Percentiles rank a stretch among this genome's conserved stretches.
Conservation (phyloP, 2,329 filamentous ascomycete species). For the Aspergillaceae sp. region DNA sequence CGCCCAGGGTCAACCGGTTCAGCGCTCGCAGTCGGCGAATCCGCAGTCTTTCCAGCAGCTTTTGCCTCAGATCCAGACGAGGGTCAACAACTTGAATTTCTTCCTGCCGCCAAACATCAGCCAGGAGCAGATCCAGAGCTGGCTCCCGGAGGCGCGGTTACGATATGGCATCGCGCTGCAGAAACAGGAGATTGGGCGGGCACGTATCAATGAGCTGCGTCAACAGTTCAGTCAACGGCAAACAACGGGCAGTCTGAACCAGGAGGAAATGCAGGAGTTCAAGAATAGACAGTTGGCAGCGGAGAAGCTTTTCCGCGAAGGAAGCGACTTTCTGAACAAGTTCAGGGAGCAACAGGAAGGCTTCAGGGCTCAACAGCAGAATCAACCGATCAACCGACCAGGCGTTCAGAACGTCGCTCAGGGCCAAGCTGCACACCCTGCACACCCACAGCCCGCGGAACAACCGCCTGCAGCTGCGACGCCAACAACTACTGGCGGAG, state of each 20-base stretch:
- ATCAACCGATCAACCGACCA: slow-evolving; percentile 16
- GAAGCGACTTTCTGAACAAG: slow-evolving; percentile 39
- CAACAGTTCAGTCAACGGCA: slow-evolving; percentile 32
- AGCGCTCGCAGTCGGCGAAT: slow-evolving; percentile 27
- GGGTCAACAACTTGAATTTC: slow-evolving; percentile 38
- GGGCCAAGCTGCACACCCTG: slow-evolving; percentile 10
- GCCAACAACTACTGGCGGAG: slow-evolving; percentile 8
- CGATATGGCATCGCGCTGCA: slow-evolving; percentile 42
- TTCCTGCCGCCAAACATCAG: slow-evolving; percentile 38
- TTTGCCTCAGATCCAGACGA: slow-evolving; percentile 38
- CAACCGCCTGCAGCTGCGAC: slow-evolving; percentile 8
- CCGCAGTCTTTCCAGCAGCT: slow-evolving; percentile 35
- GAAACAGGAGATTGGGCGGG: slow-evolving; percentile 40
- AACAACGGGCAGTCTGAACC: slow-evolving; percentile 29
- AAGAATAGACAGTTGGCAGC: slow-evolving; percentile 34
- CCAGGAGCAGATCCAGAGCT: slow-evolving; percentile 35
- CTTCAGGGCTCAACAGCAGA: slow-evolving; percentile 32
- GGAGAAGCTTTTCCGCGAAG: slow-evolving; percentile 35
- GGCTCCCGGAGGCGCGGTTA: slow-evolving; percentile 40
- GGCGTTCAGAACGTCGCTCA: slow-evolving; percentile 9
- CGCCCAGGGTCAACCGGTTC: slow-evolving; percentile 16
- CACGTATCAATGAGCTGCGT: slow-evolving; percentile 35
- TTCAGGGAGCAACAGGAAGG: slow-evolving; percentile 42
- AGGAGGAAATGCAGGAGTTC: slow-evolving; percentile 37
- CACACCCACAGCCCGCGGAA: slow-evolving; percentile 9